Conservation (phyloP, 2,329 filamentous ascomycete species). For the Tolypocladium inflatum region DNA sequence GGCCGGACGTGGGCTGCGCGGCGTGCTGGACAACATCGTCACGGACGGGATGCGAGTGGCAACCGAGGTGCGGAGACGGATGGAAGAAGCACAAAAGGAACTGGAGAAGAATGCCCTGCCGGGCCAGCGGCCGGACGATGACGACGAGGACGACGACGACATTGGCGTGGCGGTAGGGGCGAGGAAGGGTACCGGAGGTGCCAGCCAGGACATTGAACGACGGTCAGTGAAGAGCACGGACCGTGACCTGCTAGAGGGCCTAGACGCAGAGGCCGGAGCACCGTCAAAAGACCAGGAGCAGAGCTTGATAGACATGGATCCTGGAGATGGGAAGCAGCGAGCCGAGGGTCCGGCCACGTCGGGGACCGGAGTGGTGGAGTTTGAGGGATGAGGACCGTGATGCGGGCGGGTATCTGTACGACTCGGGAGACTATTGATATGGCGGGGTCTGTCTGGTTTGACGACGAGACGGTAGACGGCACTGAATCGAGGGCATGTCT, state of each 20-base stretch:
- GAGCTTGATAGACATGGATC: conserved; percentile 23
- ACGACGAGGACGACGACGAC: conserved; percentile 58
- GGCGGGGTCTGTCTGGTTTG: background rate
- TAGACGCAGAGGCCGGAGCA: conserved; percentile 58
- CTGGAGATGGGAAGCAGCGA: conserved; percentile 14
- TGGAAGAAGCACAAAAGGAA: conserved; percentile 93
- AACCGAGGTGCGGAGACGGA: conserved; percentile 78
- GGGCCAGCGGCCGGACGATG: conserved; percentile 55
- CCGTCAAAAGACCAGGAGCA: conserved; percentile 20
- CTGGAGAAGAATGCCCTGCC: conserved; percentile 73
- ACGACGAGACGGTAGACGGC: background rate
- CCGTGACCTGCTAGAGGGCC: conserved; percentile 62
- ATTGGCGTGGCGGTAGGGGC: conserved; percentile 32
- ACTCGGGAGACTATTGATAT: background rate
- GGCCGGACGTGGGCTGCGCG: conserved; percentile 68
- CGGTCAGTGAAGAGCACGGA: conserved; percentile 58
- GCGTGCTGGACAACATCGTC: conserved; percentile 94
- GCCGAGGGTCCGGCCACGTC: conserved; percentile 17
- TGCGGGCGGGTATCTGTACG: background rate
- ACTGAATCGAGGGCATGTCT: background rate
- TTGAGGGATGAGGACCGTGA: conserved; percentile 23
- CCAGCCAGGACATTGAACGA: conserved; percentile 48
- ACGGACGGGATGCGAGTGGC: conserved; percentile 96
- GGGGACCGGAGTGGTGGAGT: conserved; percentile 30
- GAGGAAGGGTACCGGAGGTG: conserved; percentile 20